Conservation (phyloP, 345 rosid species). For the Mercurialis annua region DNA sequence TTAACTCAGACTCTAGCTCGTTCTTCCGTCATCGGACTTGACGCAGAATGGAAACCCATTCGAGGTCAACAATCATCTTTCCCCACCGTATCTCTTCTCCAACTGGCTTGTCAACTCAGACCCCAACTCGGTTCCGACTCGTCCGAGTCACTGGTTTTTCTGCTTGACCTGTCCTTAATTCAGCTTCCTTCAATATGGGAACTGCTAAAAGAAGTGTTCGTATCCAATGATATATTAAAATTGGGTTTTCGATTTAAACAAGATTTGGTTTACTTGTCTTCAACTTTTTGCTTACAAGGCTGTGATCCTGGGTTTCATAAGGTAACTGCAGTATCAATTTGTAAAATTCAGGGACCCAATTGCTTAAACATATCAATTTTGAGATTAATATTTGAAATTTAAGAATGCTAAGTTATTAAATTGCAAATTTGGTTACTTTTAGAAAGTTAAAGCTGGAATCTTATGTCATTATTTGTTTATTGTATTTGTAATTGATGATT, state of each 20-base stretch:
- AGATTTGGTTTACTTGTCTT: slow-evolving; percentile 75
- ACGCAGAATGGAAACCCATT: slow-evolving; percentile 87
- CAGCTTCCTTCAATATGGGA: slow-evolving; percentile 60
- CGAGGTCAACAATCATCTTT: slow-evolving; percentile 40
- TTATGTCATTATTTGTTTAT: background rate
- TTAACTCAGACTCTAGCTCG: slow-evolving; percentile 48
- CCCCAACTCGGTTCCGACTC: slow-evolving; percentile 22
- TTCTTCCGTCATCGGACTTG: slow-evolving; percentile 64
- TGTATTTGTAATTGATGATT: background rate
- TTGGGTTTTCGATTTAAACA: slow-evolving; percentile 82
- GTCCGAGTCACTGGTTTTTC: slow-evolving; percentile 51
- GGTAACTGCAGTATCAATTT: slow-evolving; percentile 33
- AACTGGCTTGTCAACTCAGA: slow-evolving; percentile 62
- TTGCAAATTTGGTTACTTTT: no score
- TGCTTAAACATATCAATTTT: background rate
- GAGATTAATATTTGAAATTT: background rate
- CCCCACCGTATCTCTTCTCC: slow-evolving; percentile 74
- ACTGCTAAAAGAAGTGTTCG: slow-evolving; percentile 50
- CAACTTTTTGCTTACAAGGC: slow-evolving; percentile 63
- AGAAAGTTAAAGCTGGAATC: background rate
- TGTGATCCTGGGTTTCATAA: slow-evolving; percentile 61
- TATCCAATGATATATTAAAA: slow-evolving; percentile 73
- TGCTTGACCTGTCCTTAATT: slow-evolving; percentile 58
- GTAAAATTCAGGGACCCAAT: background rate
- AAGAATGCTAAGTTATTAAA: background rate